Percentiles rank a stretch among this genome's conserved stretches.
These are phyloP conservation scores for Mortierella sp. DNA, from an alignment of 371 early-diverging fungal genomes.

Conservation along the genomic window DNA sequence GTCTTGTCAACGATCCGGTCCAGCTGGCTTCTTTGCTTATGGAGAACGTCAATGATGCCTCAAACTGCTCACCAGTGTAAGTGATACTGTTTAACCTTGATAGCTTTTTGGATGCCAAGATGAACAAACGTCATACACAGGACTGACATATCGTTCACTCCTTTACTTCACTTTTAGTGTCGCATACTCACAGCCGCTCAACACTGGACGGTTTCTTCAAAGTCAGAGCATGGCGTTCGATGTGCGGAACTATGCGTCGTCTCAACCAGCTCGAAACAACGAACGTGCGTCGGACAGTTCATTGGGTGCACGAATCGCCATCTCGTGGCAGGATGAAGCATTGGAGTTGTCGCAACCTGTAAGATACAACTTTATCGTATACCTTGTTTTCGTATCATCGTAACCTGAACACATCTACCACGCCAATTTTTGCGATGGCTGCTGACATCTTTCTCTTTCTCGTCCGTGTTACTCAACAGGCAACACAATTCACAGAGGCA, in stretches of 20 bases:
- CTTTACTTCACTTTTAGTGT: conserved; percentile 21
- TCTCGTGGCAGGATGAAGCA: conserved; percentile 56
- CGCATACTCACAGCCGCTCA: conserved; percentile 52
- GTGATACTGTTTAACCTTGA: background rate
- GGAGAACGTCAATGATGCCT: conserved; percentile 53
- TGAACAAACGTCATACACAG: no score
- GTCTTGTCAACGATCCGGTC: conserved; percentile 67
- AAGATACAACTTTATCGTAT: background rate
- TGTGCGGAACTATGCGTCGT: conserved; percentile 40
- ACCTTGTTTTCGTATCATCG: background rate
- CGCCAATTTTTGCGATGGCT: background rate
- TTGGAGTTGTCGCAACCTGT: conserved; percentile 51
- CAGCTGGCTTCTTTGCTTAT: conserved; percentile 65
- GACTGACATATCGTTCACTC: background rate
- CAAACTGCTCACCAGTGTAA: conserved; percentile 43
- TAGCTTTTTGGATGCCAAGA: no score
- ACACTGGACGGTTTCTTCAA: conserved; percentile 41
- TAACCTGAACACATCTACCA: background rate
- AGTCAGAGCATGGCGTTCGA: conserved; percentile 43
- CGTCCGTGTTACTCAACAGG: conserved; percentile 5
- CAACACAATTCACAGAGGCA: conserved; percentile 53
- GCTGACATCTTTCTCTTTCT: conserved; percentile 3
- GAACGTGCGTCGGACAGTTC: conserved; percentile 55
- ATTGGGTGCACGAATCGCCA: conserved; percentile 44
- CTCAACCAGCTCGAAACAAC: conserved; percentile 53